These are phyloP conservation scores for Dendrobium chrysotoxum DNA, from an alignment of 106 monocot species.

Conservation along the genomic window DNA sequence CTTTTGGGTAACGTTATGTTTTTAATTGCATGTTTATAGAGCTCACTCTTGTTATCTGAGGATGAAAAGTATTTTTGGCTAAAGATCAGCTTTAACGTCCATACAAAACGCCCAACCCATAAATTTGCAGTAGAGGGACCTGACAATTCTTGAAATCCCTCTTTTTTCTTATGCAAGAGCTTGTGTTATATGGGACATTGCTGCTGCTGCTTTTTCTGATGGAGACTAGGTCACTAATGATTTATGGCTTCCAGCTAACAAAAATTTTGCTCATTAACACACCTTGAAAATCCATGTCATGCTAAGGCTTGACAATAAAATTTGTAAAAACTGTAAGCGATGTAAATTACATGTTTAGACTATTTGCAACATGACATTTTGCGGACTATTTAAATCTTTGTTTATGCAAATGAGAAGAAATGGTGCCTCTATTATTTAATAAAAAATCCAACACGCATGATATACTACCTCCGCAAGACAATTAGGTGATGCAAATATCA, in stretches of 20 bases:
- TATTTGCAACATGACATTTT: background rate
- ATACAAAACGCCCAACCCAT: background rate
- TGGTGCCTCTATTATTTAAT: background rate
- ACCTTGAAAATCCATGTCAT: background rate
- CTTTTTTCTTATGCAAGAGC: background rate
- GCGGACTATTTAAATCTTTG: background rate
- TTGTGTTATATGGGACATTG: background rate
- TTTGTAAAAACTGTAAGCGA: too few relatives aligned
- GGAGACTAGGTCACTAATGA: background rate
- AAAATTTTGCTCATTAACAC: background rate
- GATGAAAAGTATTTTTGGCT: background rate
- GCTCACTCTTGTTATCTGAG: background rate
- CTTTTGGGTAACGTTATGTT: conserved; percentile 61
- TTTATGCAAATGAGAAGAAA: background rate
- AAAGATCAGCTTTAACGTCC: background rate
- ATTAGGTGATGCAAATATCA: too few relatives aligned
- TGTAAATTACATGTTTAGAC: background rate
- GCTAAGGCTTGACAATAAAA: too few relatives aligned
- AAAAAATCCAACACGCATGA: too few relatives aligned
- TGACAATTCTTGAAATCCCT: background rate
- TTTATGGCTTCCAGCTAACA: background rate
- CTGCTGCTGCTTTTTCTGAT: background rate
- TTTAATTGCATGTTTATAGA: background rate
- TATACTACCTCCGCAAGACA: too few relatives aligned
- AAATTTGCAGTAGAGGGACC: background rate